These are phyloP conservation scores for Metschnikowia colocasiae DNA, from an alignment of 805 yeast genomes.

Conservation along the genomic window DNA sequence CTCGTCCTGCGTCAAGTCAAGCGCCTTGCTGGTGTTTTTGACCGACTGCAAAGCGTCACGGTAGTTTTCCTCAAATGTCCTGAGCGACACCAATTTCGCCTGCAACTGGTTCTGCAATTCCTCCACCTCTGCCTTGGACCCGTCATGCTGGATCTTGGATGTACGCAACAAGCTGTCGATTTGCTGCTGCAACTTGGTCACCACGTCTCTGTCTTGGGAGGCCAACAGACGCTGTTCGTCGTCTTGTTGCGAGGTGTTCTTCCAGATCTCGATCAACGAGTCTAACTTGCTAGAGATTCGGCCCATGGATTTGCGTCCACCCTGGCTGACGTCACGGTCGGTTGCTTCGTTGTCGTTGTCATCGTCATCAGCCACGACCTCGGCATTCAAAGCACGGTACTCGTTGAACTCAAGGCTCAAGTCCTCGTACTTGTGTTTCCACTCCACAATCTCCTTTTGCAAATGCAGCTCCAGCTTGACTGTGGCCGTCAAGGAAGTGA, in stretches of 20 bases:
- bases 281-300: conserved; percentile 36
- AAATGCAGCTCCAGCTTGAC: conserved; percentile 43
- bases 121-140: conserved; percentile 33
- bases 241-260: conserved; percentile 14
- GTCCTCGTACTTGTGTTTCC: conserved; percentile 44
- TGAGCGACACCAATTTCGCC: conserved; percentile 28
- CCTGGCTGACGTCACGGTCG: conserved; percentile 14
- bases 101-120: conserved; percentile 29
- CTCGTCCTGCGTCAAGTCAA: conserved; percentile 71
- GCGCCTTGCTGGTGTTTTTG: conserved; percentile 70
- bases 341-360: conserved; percentile 31
- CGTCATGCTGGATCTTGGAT: conserved; percentile 40
- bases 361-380: conserved; percentile 27
- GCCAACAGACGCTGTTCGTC: conserved; percentile 9
- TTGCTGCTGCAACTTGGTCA: conserved; percentile 48
- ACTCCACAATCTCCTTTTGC: conserved; percentile 44
- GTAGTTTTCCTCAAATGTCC: conserved; percentile 59
- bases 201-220: conserved; percentile 23
- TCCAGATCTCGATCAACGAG: conserved; percentile 34
- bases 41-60: conserved; percentile 68
- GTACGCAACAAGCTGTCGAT: conserved; percentile 52
- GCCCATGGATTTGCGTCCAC: conserved; percentile 22
- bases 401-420: conserved; percentile 43
- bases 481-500: conserved; percentile 38
- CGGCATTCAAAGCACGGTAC: conserved; percentile 33